Conservation (phyloP, 2,329 filamentous ascomycete genomes). For the Pseudopyrenochaeta lycopersici region DNA sequence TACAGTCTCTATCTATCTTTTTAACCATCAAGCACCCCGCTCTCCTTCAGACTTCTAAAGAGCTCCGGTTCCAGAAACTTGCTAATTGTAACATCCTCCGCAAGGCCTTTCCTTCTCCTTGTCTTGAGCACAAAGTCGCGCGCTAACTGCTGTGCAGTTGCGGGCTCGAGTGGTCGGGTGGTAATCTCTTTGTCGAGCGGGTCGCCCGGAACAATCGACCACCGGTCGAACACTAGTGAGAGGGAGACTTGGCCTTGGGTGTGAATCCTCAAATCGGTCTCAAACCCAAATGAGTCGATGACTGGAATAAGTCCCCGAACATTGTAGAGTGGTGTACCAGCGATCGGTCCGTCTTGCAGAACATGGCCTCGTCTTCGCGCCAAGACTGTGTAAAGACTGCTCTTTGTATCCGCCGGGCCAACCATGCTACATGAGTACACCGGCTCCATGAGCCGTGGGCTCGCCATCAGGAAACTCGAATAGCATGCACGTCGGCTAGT, state of each 20-base stretch:
- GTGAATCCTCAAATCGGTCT: constrained; percentile 95
- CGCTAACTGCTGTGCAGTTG: constrained; percentile 85
- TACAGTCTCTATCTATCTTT: constrained; percentile 5
- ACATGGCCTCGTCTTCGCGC: constrained; percentile 90
- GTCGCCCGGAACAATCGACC: constrained; percentile 95
- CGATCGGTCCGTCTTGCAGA: constrained; percentile 90
- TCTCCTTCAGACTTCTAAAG: constrained; percentile 86
- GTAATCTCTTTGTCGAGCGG: constrained; percentile 89
- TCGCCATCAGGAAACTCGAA: constrained; percentile 96
- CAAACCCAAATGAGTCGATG: constrained; percentile 97
- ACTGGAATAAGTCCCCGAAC: constrained; percentile 92
- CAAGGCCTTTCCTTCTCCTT: constrained; percentile 87
- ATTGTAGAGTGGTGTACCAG: constrained; percentile 91
- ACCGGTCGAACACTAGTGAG: constrained; percentile 92
- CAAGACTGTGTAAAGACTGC: constrained; percentile 89
- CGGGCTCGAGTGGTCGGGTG: constrained; percentile 84
- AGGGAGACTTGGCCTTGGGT: constrained; percentile 93
- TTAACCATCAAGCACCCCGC: constrained; percentile 77
- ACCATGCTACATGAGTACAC: constrained; percentile 93
- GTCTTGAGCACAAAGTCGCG: constrained; percentile 98
- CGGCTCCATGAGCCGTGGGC: constrained; percentile 94
- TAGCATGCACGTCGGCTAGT: constrained; percentile 93
- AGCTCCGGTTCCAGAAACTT: constrained; percentile 97
- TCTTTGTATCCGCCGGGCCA: constrained; percentile 87
- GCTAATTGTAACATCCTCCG: constrained; percentile 93